Evolutionary conservation across 352 stramenopile species (phyloP), one percentile per base, ranked within the genome.

Genomic region (Pythium coloratum): DNA sequence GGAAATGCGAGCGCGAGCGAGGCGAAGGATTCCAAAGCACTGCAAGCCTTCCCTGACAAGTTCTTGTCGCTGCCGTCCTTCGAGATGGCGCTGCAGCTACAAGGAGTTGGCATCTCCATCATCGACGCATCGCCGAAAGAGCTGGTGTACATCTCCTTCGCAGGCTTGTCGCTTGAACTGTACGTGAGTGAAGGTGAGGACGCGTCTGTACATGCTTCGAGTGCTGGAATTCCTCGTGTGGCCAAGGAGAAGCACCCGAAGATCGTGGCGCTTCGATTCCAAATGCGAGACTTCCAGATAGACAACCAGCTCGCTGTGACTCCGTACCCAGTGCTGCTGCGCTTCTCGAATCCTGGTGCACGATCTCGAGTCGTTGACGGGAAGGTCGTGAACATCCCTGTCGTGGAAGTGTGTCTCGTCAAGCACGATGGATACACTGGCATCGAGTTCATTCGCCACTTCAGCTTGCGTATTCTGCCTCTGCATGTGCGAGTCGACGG

Each of bases 361-460:
- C 70, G 84, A 50, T 81, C 74, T 30, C 74, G 75, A 13, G 71
- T 78, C 61, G 63, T 89, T 6, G 80, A 90, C 28, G 77, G 79
- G 8, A 78, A 89, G 66, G 69, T 76, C 13, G 55, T 81, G 47
- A 88, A 62, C 16, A 76, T 88, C 51, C 88, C 88, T n/a, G 86
- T 87, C 14, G 51, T 96, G 32, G 78, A 95, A 47, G 42, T 94
- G 9, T 81, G 75, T 14, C 62, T 96, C 6, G 86, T 94, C n/a
- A 92, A 92, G 59, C 85, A 96, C 47, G 87, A 94, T 36, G 85
- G 91, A 40, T 95, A 96, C 62, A 78, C 85, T 13, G 86, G 88
- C 3, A 92, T 96, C 69, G 76, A 96, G 38, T 96, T 96, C 42
- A 92, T 96, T 44, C 80, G 84, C 6, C 86, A 95, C 60, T 94